Percentiles rank a stretch among this genome's conserved stretches.
These are phyloP conservation scores for Alternaria postmessia DNA, from an alignment of 2,329 filamentous ascomycete species.

Conservation along the genomic window DNA sequence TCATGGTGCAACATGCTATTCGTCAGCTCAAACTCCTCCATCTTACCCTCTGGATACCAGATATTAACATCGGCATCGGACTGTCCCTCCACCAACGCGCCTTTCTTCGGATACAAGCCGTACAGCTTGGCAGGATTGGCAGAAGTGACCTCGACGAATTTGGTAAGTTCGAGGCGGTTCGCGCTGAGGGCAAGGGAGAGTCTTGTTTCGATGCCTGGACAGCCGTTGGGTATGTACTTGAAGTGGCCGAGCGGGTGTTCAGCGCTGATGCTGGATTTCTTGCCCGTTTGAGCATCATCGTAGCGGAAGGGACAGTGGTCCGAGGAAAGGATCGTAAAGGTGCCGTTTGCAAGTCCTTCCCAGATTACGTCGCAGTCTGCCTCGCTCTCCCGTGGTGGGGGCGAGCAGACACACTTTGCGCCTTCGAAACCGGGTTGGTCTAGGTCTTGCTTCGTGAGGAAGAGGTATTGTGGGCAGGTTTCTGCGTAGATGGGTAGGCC, in stretches of 20 bases:
- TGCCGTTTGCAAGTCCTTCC: constrained; percentile 60
- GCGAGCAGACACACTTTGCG: constrained; percentile 64
- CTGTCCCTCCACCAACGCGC: constrained; percentile 57
- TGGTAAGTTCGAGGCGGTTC: constrained; percentile 54
- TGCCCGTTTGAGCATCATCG: constrained; percentile 50
- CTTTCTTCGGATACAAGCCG: constrained; percentile 63
- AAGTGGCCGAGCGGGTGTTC: constrained; percentile 59
- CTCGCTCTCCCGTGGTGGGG: constrained; percentile 58
- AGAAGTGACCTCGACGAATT: constrained; percentile 64
- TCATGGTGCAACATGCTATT: constrained; percentile 68
- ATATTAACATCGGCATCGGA: constrained; percentile 65
- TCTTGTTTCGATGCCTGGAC: constrained; percentile 66
- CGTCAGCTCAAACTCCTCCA: constrained; percentile 56
- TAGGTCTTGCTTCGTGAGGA: constrained; percentile 61
- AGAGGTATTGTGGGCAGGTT: constrained; percentile 66
- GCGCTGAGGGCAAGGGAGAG: constrained; percentile 57
- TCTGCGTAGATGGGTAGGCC: constrained; percentile 63
- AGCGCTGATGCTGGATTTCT: constrained; percentile 59
- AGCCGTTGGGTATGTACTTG: constrained; percentile 66
- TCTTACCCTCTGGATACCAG: constrained; percentile 53
- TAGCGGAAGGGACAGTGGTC: constrained; percentile 61
- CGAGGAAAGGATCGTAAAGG: constrained; percentile 61
- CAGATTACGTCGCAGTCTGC: constrained; percentile 62
- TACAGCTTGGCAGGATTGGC: constrained; percentile 67
- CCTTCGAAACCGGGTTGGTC: constrained; percentile 63